Base-by-base conservation (phyloP, 345 rosid genomes). In the Brassica juncea region DNA sequence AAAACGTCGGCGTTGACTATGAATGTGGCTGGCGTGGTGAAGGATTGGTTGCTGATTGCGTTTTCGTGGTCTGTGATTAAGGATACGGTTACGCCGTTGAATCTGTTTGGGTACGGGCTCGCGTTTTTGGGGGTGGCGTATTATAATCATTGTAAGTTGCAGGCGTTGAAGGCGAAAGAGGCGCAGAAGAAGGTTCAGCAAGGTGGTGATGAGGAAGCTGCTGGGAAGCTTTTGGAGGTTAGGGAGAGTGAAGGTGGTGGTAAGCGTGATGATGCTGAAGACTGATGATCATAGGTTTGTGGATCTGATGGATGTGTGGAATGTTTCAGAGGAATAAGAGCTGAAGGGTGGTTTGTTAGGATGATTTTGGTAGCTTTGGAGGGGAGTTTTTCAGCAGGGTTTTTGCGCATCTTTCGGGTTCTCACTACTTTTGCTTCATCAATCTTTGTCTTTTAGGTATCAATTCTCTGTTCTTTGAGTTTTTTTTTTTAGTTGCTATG, bases 11-110 rank as follows among this genome's bases (percentile, higher is more conserved):
- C 99, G 9, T 81, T 94, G 81, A 92, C 99, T 3, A 94, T 94
- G 99, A 94, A 94, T 79, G 99, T 94, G 47, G 99, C 99, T 44
- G 98, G 98, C 59, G 97, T 94, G 5, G 98, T 94, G 1, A 94
- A 94, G 83, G 98, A 94, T 73, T 94, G 97, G 99, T 70, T 94
- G 12, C 80, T 94, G 88, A 94, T 94, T 21, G 99, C 99, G 0
- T 94, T 94, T 76, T 94, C 99, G 0, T 94, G 99, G 99, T 94
- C 98, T 0, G 94, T 94, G 60, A 94, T 94, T 27, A 92, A 94
- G 89, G 99, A 94, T 66, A 94, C 97, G 0, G 99, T 94, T 4
- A 94, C 99, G 6, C 97, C 95, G 0, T 70, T 94, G 0, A 94
- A 94, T 79, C 76, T 94, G 49, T 87, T 94, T 15, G 99, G 99